Evolutionary conservation across 257 asterid species (phyloP), one percentile per base, ranked within the genome.

Genomic region (Solanum paucissectum): DNA sequence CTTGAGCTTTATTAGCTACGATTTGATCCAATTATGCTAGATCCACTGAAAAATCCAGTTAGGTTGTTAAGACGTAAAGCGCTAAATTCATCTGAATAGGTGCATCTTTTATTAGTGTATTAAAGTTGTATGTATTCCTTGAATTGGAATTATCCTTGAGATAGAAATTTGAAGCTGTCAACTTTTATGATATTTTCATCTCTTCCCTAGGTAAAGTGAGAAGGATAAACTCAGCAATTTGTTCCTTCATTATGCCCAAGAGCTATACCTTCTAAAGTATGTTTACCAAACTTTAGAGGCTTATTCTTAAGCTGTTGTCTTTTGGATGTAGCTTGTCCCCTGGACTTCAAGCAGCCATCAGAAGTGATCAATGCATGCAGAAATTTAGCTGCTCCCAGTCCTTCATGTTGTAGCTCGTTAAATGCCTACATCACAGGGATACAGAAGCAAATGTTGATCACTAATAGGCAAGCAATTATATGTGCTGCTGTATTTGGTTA

Each of bases 381-480:
- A 76, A 94, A 93, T 89, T 92, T 92, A 72, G 94, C 95, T 84
- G 98, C 95, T 87, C 96, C 98, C 2, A 94, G 93, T 86, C 96
- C 98, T 85, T 97, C 97, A 83, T 97, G 99, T 89, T 97, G 99
- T 88, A 94, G 95, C 90, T 92, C 99, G 29, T 90, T 97, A 83
- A 96, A 90, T 87, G 89, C 93, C 11, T 96, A 96, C 89, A 93
- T 96, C 42, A 93, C 93, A 6, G 93, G 96, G 34, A 84, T 97
- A 86, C 99, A 95, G 71, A 94, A 88, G 92, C 98, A 97, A 90
- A 97, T 97, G 98, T 86, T 97, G 92, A 96, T 97, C 87, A 97
- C 99, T 21, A 97, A 97, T 89, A 92, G 95, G 69, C 99, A 97
- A 88, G 99, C 99, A 40, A 97, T 97, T 88, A 90, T 95, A 10